Percentiles rank a stretch among this genome's conserved stretches.
Conservation (phyloP, 257 asterid genomes). For the Penstemon eatonii region DNA sequence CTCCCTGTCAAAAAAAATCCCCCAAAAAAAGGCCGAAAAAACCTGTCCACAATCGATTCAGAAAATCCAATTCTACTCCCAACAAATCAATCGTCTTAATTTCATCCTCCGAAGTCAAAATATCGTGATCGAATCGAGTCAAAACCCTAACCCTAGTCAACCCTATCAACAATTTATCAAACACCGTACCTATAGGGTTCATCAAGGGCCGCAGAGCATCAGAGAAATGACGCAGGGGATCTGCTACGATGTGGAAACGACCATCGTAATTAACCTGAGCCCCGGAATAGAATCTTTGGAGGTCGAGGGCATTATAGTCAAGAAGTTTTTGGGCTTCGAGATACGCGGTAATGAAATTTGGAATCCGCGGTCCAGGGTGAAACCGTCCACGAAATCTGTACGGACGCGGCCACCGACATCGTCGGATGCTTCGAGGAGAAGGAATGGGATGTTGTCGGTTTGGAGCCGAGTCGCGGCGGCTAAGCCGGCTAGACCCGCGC, state of each 20-base stretch:
- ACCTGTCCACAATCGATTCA: conserved; percentile 69
- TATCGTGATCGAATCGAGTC: conserved; percentile 52
- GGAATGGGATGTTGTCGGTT: conserved; percentile 66
- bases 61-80: conserved; percentile 59
- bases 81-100: conserved; percentile 49
- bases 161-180: conserved; percentile 69
- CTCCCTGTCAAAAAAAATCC: conserved; percentile 84
- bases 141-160: conserved; percentile 66
- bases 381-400: conserved; percentile 76
- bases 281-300: conserved; percentile 76
- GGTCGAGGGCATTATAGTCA: conserved; percentile 59
- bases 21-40: conserved; percentile 85
- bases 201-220: conserved; percentile 54
- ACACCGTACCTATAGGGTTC: conserved; percentile 72
- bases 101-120: conserved; percentile 65
- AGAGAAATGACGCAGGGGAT: conserved; percentile 76
- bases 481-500: conserved; percentile 93
- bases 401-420: conserved; percentile 97
- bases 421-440: conserved; percentile 83
- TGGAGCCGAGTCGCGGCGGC: conserved; percentile 91
- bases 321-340: conserved; percentile 79
- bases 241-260: conserved; percentile 76
- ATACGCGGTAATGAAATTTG: conserved; percentile 90
- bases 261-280: conserved; percentile 71
- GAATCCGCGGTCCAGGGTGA: conserved; percentile 90